Evolutionary conservation across 2,329 filamentous ascomycete genomes (phyloP), one percentile per base, ranked within the genome.

Genomic region (Claviceps spartinae): DNA sequence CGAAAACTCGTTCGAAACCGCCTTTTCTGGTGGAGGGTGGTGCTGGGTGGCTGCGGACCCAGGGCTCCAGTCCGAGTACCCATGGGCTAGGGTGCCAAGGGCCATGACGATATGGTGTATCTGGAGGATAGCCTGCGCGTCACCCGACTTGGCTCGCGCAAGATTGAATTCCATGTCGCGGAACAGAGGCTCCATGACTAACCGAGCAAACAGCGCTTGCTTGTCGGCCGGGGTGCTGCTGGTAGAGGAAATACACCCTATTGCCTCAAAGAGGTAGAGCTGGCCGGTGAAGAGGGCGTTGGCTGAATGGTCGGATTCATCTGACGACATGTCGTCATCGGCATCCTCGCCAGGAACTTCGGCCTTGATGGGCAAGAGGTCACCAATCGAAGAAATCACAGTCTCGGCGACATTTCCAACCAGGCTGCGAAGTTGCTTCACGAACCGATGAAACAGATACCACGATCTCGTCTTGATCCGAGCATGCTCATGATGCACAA

Each of bases 41-140:
- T 68, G 62, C 36, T 61, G 64, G 56, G 62, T 75, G 54, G 59
- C 58, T 30, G 64, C 61, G 30, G 64, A 66, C 61, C 67, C 61
- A 70, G 87, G 85, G 48, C 81, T 82, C 80, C 88, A 91, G 62
- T 97, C 91, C 0, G 89, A 93, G 66, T 94, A 97, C 3, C 93
- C 93, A 56, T 90, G 85, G 1, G 91, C 89, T 42, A 98, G 73
- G 1, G 89, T 95, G 13, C 93, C 93, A 34, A 98, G 74, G 16
- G 94, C 94, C 86, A 95, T 90, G 59, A 98, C 88, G 58, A 95
- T 86, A 66, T 98, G 93, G 65, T 98, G 93, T 18, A 96, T 87
- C 68, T 98, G 93, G 18, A 95, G 73, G 41, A 85, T 72, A 1
- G 91, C 85, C 61, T 89, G 83, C 48, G 88, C 82, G 63, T 97